phyloP scores from a whole-genome alignment of 768 basidiomycete species.

The Coprinopsis strossmayeri region DNA sequence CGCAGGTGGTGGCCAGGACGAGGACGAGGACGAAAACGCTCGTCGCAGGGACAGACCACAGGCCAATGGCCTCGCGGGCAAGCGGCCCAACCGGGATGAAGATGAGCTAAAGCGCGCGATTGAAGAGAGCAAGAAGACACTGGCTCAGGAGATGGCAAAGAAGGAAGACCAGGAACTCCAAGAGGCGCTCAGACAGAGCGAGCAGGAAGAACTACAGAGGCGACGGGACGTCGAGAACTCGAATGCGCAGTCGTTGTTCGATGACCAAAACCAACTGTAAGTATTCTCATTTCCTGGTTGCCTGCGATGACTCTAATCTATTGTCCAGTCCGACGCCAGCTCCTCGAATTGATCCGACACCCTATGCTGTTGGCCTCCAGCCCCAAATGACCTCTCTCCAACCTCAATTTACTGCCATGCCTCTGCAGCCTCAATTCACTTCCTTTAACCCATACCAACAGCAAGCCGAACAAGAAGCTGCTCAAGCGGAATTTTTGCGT shows the following conservation, averaged over 20 bases:
- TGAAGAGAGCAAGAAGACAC: constrained; percentile 77
- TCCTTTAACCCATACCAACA: constrained; percentile 94
- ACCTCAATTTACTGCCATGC: constrained; percentile 70
- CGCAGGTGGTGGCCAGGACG: constrained; percentile 30
- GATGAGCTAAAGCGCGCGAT: constrained; percentile 84
- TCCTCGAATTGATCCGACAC: constrained; percentile 55
- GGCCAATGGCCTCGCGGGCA: constrained; percentile 18
- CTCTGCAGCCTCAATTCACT: constrained; percentile 79
- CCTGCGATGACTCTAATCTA: no score
- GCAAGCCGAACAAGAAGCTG: constrained; percentile 85
- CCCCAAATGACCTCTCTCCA: constrained; percentile 52
- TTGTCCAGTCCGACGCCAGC: constrained; percentile 36
- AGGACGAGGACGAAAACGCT: constrained; percentile 40
- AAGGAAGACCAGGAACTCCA: constrained; percentile 81
- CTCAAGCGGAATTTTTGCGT: constrained; percentile 70
- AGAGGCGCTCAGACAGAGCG: constrained; percentile 76
- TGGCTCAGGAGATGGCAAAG: constrained; percentile 63
- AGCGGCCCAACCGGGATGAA: constrained; percentile 49
- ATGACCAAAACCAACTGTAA: constrained; percentile 77
- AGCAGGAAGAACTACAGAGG: constrained; percentile 84
- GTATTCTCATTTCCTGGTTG: constrained; percentile 27
- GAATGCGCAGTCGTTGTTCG: constrained; percentile 74
- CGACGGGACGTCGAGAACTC: constrained; percentile 65
- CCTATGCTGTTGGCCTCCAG: constrained; percentile 51
- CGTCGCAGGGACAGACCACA: constrained; percentile 20